Percentiles rank a stretch among this genome's conserved stretches.
Evolutionary conservation across 1,139 yeast species (phyloP).

Genomic region (Pichia sp.): DNA sequence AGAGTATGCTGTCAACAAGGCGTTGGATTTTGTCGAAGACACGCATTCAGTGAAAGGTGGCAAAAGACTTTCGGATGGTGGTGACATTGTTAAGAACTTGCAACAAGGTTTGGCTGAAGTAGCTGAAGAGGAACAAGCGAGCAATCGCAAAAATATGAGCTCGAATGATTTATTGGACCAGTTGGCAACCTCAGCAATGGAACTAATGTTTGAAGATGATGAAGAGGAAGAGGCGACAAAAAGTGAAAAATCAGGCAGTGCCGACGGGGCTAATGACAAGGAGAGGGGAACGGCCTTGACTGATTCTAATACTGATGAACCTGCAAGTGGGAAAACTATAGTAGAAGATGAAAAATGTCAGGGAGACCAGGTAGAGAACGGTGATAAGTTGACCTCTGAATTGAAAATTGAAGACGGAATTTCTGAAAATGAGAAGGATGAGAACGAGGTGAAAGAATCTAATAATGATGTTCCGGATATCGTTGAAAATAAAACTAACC

Average conservation of each 20-base stretch:
- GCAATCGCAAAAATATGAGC: conserved; percentile 16
- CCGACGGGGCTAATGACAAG: not conserved
- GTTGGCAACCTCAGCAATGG: conserved; percentile 19
- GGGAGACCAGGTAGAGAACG: not conserved
- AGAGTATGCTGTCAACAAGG: conserved; percentile 35
- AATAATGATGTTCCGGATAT: not conserved
- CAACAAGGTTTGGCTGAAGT: conserved; percentile 20
- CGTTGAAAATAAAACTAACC: not conserved
- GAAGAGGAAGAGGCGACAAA: conserved; percentile 14
- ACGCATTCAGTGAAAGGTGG: conserved; percentile 20
- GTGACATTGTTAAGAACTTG: conserved; percentile 14
- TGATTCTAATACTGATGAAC: conserved; percentile 4
- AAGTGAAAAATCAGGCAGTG: not conserved
- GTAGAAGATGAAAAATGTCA: not conserved
- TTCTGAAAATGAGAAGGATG: conserved; percentile 7
- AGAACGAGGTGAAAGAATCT: not conserved
- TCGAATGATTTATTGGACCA: conserved; percentile 18
- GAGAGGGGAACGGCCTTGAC: not conserved
- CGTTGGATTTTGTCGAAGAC: conserved; percentile 30
- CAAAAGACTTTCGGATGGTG: conserved; percentile 30
- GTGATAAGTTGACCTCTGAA: too few species aligned
- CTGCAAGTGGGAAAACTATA: conserved; percentile 15
- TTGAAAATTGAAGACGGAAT: conserved; percentile 1
- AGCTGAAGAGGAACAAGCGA: conserved; percentile 23
- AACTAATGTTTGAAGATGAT: conserved; percentile 15